phyloP scores from a whole-genome alignment of 1,284 basidiomycete species.

The Pyrrhoderma noxium region DNA sequence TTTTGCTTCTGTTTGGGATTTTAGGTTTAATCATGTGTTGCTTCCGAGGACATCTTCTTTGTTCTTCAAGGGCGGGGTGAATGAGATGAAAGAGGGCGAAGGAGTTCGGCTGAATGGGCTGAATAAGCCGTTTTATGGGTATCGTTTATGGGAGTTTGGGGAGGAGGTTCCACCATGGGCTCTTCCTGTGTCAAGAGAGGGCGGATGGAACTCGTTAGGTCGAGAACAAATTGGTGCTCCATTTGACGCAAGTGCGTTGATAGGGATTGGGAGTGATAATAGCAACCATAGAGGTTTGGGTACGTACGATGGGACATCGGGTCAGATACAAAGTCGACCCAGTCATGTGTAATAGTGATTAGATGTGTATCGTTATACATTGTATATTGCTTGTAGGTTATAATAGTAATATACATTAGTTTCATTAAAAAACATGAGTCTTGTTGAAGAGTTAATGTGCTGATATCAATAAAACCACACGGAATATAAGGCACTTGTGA shows the following conservation, averaged over 20 bases:
- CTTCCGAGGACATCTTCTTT: conserved; percentile 40
- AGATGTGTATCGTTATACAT: too few relatives aligned
- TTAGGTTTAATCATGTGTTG: conserved; percentile 50
- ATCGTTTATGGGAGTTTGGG: conserved; percentile 24
- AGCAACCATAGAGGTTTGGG: not conserved
- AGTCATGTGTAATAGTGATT: too few relatives aligned
- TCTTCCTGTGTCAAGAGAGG: conserved; percentile 38
- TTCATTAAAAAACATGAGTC: too few relatives aligned
- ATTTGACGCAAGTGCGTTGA: conserved; percentile 21
- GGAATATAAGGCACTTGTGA: too few relatives aligned
- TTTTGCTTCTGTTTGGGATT: conserved; percentile 47
- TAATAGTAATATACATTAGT: too few relatives aligned
- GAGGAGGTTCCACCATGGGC: conserved; percentile 24
- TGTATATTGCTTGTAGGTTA: too few relatives aligned
- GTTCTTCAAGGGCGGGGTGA: conserved; percentile 30
- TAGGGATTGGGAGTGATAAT: not conserved
- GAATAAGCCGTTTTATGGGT: conserved; percentile 27
- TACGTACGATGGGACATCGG: too few relatives aligned
- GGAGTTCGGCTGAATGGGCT: conserved; percentile 18
- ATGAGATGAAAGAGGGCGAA: too few relatives aligned
- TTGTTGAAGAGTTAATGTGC: too few relatives aligned
- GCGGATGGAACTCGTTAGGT: conserved; percentile 32
- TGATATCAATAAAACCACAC: too few relatives aligned
- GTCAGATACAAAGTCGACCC: too few relatives aligned
- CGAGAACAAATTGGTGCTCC: conserved; percentile 22